phyloP scores from a whole-genome alignment of 2,329 filamentous ascomycete genomes.

The Ustulina deusta region DNA sequence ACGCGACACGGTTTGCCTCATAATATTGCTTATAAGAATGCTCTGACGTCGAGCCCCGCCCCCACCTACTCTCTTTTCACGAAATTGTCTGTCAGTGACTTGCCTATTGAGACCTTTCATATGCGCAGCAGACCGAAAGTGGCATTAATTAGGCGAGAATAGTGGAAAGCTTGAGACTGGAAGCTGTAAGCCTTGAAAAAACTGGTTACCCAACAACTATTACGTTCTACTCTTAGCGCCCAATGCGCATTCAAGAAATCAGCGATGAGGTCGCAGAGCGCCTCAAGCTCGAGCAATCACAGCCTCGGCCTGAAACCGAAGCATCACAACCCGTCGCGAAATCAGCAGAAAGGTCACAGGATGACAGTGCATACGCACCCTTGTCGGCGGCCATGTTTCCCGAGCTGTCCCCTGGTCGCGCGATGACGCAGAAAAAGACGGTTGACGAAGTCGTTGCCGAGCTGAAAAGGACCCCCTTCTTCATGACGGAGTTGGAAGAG shows the following conservation, averaged over 20 bases:
- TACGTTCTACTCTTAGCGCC: neutral
- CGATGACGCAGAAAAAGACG: slow-evolving; percentile 59
- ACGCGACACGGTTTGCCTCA: slow-evolving; percentile 11
- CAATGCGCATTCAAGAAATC: slow-evolving; percentile 58
- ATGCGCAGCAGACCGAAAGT: neutral
- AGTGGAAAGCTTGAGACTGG: neutral
- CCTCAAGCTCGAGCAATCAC: slow-evolving; percentile 54
- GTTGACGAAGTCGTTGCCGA: slow-evolving; percentile 68
- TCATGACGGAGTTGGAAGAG: slow-evolving; percentile 94
- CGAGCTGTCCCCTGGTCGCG: slow-evolving; percentile 60
- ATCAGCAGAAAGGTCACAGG: slow-evolving; percentile 15
- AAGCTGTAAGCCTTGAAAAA: neutral
- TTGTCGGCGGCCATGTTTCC: slow-evolving; percentile 50
- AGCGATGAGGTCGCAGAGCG: slow-evolving; percentile 53
- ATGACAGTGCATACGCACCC: slow-evolving; percentile 6
- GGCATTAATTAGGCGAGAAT: neutral
- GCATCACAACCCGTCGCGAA: neutral
- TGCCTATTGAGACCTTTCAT: slow-evolving; percentile 1
- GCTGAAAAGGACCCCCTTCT: slow-evolving; percentile 78
- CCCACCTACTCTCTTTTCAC: slow-evolving; percentile 20
- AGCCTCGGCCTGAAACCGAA: slow-evolving; percentile 29
- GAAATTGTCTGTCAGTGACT: slow-evolving; percentile 14
- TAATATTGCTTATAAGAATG: slow-evolving; percentile 32
- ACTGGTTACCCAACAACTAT: neutral
- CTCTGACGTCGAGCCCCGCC: slow-evolving; percentile 33